Evolutionary conservation across 2,329 filamentous ascomycete genomes (phyloP).

Genomic region (Nakataea oryzae): DNA sequence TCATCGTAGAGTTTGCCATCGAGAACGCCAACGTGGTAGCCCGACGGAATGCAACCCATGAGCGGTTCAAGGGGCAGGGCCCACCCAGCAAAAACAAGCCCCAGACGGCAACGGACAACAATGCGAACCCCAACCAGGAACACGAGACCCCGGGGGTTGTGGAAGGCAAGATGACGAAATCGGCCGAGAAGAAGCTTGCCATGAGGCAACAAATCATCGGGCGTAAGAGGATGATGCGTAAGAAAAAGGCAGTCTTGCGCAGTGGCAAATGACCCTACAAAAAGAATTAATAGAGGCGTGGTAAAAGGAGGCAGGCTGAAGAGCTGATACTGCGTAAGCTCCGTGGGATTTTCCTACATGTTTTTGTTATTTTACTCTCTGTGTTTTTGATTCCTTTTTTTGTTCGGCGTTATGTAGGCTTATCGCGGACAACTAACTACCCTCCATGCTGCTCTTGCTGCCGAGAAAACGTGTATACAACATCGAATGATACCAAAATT

Average conservation of each 20-base stretch:
- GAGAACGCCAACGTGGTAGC: slow-evolving; percentile 96
- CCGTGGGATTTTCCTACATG: not conserved
- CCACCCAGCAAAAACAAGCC: slow-evolving; percentile 6
- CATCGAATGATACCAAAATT: not conserved
- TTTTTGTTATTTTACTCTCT: too few relatives aligned
- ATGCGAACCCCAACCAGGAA: slow-evolving; percentile 17
- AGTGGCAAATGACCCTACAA: slow-evolving; percentile 4
- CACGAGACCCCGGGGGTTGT: not conserved
- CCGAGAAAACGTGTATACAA: not conserved
- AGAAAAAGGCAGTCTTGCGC: slow-evolving; percentile 44
- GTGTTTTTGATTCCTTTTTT: too few relatives aligned
- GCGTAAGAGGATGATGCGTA: slow-evolving; percentile 71
- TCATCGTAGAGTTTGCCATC: slow-evolving; percentile 96
- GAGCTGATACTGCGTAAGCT: not conserved
- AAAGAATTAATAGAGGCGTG: not conserved
- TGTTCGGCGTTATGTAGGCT: too few relatives aligned
- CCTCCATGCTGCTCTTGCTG: not conserved
- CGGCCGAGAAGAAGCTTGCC: slow-evolving; percentile 22
- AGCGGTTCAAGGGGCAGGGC: slow-evolving; percentile 16
- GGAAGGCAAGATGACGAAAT: slow-evolving; percentile 5
- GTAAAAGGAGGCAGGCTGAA: not conserved
- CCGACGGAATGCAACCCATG: slow-evolving; percentile 57
- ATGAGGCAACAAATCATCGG: slow-evolving; percentile 69
- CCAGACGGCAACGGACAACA: slow-evolving; percentile 15
- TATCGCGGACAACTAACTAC: not conserved